Evolutionary conservation across 495 filamentous ascomycete species (phyloP).

Genomic region (Xylaria palmicola): DNA sequence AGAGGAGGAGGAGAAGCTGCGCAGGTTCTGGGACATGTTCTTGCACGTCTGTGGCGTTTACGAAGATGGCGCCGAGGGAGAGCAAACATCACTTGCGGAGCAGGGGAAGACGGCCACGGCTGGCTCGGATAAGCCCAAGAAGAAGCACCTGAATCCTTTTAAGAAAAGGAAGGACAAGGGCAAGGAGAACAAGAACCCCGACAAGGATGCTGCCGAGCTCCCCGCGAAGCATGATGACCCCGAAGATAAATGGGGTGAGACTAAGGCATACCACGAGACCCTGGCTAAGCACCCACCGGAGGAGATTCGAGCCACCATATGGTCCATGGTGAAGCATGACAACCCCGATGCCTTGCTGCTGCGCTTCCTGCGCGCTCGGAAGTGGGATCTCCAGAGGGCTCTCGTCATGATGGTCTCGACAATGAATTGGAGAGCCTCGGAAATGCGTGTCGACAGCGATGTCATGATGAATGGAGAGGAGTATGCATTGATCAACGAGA

Average conservation of each 20-base stretch:
- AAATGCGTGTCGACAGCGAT: slow-evolving; percentile 83
- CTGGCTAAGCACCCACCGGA: slow-evolving; percentile 74
- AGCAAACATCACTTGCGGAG: slow-evolving; percentile 24
- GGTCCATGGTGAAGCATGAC: slow-evolving; percentile 95
- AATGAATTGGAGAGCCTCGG: slow-evolving; percentile 82
- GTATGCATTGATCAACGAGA: slow-evolving; percentile 58
- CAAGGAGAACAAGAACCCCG: slow-evolving; percentile 58
- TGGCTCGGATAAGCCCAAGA: slow-evolving; percentile 64
- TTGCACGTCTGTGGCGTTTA: slow-evolving; percentile 78
- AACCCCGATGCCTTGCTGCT: slow-evolving; percentile 85
- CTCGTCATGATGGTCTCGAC: slow-evolving; percentile 93
- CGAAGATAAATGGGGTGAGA: slow-evolving; percentile 92
- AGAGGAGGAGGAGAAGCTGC: slow-evolving; percentile 85
- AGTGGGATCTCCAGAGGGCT: slow-evolving; percentile 94
- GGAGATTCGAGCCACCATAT: slow-evolving; percentile 77
- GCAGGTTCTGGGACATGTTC: slow-evolving; percentile 77
- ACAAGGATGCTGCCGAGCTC: slow-evolving; percentile 35
- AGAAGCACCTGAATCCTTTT: slow-evolving; percentile 60
- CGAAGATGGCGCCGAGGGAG: slow-evolving; percentile 27
- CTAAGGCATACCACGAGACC: slow-evolving; percentile 79
- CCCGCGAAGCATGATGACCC: slow-evolving; percentile 50
- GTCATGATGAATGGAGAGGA: slow-evolving; percentile 79
- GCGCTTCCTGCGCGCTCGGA: slow-evolving; percentile 87
- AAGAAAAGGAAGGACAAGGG: slow-evolving; percentile 36
- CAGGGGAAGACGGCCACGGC: slow-evolving; percentile 23